A percentile compares a stretch with the other conserved stretches of the same genome.
Evolutionary conservation across 1,284 basidiomycete species (phyloP).

Genomic region (Phaffia rhodozyma): DNA sequence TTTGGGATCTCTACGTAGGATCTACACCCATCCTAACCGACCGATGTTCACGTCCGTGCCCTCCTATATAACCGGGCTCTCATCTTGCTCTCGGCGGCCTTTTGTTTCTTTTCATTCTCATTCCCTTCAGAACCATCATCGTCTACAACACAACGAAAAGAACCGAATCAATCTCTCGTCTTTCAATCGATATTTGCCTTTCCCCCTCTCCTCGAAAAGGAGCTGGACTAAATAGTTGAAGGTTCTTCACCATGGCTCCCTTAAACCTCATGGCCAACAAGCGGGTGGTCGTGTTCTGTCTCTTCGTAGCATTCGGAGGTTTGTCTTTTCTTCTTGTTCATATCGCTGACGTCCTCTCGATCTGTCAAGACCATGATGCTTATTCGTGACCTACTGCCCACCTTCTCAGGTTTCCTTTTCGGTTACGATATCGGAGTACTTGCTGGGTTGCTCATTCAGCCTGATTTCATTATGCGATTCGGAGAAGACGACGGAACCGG

Average conservation of each 20-base stretch:
- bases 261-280: constrained; percentile 1
- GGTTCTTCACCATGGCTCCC: background rate
- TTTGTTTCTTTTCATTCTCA: too few relatives aligned
- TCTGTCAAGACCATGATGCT: background rate
- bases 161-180: too few relatives aligned
- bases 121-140: too few relatives aligned
- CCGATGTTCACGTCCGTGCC: too few relatives aligned
- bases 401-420: background rate
- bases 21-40: too few relatives aligned
- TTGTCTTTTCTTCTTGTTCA: background rate
- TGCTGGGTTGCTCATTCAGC: constrained; percentile 22
- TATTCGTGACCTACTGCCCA: background rate
- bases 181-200: too few relatives aligned
- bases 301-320: background rate
- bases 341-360: background rate
- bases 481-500: constrained; percentile 46
- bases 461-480: constrained; percentile 58
- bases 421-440: constrained; percentile 10
- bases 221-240: too few relatives aligned
- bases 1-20: too few relatives aligned
- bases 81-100: too few relatives aligned
- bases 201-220: too few relatives aligned
- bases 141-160: too few relatives aligned
- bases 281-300: background rate
- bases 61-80: too few relatives aligned